These are phyloP conservation scores for Letharia columbiana DNA, from an alignment of 495 filamentous ascomycete genomes.

Conservation along the genomic window DNA sequence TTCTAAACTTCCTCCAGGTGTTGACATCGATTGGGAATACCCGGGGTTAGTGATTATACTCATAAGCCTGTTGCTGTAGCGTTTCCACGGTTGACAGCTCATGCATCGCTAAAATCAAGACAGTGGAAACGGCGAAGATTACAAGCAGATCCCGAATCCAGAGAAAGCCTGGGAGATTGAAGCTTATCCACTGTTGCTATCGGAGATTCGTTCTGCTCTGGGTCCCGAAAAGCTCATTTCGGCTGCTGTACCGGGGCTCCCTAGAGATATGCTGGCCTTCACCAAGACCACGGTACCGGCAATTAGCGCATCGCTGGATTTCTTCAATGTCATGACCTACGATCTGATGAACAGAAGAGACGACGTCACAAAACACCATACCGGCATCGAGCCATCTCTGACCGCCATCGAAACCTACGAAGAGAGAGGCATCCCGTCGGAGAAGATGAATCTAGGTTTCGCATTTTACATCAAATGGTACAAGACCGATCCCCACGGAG, in stretches of 20 bases:
- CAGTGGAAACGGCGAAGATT: constrained; percentile 69
- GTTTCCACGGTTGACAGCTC: neutral
- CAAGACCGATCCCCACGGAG: constrained; percentile 44
- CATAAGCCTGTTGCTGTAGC: neutral
- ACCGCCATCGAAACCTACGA: constrained; percentile 53
- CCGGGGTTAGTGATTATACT: constrained; percentile 41
- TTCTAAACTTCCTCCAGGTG: constrained; percentile 24
- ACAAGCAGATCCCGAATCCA: constrained; percentile 58
- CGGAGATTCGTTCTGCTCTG: constrained; percentile 50
- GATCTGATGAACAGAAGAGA: constrained; percentile 72
- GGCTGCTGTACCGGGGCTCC: constrained; percentile 60
- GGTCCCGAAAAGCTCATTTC: constrained; percentile 55
- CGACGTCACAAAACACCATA: constrained; percentile 58
- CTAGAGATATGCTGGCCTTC: constrained; percentile 65
- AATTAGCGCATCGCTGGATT: constrained; percentile 58
- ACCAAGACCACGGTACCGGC: constrained; percentile 51
- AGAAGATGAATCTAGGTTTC: constrained; percentile 62
- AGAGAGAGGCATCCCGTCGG: constrained; percentile 44
- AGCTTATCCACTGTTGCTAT: constrained; percentile 56
- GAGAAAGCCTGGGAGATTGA: constrained; percentile 52
- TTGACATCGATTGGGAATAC: constrained; percentile 78
- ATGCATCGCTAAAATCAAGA: neutral
- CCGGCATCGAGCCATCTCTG: constrained; percentile 46
- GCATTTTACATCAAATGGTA: constrained; percentile 72
- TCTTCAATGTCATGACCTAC: constrained; percentile 74